Conservation (phyloP, 2,329 filamentous ascomycete species). For the Xylariaceae sp. region DNA sequence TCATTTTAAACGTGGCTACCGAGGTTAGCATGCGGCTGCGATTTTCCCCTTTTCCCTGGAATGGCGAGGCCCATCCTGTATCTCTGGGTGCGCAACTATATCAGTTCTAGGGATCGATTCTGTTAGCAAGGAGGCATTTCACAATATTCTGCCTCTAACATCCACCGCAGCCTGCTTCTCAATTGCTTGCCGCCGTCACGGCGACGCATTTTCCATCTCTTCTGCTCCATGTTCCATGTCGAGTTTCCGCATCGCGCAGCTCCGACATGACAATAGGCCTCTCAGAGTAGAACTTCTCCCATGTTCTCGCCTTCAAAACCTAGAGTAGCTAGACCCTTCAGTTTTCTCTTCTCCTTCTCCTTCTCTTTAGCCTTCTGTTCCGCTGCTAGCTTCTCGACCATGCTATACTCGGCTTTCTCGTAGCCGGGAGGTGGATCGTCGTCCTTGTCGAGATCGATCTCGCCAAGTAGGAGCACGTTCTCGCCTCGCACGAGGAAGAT, state of each 20-base stretch:
- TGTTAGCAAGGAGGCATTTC: constrained; percentile 46
- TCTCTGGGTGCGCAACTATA: constrained; percentile 1
- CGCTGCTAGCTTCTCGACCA: constrained; percentile 70
- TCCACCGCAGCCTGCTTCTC: constrained; percentile 11
- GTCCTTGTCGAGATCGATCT: constrained; percentile 95
- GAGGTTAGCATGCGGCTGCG: background rate
- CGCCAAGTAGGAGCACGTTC: constrained; percentile 92
- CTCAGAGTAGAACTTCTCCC: constrained; percentile 63
- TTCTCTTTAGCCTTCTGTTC: constrained; percentile 66
- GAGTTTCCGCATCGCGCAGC: background rate
- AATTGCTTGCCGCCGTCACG: background rate
- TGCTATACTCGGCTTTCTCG: constrained; percentile 58
- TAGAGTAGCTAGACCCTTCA: constrained; percentile 67
- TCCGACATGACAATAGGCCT: background rate
- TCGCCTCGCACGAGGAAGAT: constrained; percentile 92
- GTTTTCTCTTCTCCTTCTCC: constrained; percentile 65
- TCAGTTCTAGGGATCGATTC: constrained; percentile 5
- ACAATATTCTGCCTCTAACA: constrained; percentile 55
- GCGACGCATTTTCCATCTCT: background rate
- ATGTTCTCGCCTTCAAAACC: constrained; percentile 86
- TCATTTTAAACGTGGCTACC: background rate
- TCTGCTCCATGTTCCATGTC: background rate
- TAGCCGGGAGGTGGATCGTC: constrained; percentile 75
- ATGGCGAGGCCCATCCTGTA: constrained; percentile 1
- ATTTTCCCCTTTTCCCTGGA: background rate